Evolutionary conservation across 83 land plant genomes (phyloP), one percentile per base, ranked within the genome.

Genomic region (Diphasiastrum complanatum): DNA sequence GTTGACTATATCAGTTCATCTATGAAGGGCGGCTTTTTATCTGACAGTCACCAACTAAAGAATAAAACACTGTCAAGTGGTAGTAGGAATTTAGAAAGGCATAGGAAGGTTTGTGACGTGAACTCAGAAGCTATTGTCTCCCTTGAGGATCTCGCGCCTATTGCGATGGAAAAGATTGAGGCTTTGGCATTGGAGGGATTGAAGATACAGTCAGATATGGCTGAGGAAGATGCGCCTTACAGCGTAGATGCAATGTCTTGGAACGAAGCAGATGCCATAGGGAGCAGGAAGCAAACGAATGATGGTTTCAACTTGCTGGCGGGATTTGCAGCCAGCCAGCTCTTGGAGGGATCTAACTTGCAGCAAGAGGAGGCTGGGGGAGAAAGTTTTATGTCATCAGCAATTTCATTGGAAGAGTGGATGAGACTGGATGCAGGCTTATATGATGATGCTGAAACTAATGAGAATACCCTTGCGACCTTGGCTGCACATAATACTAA

Each of bases 401-500:
- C 75, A 6, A 55, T 68, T 20, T 71, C 86, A 35, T 57, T 80
- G 18, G 84, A 76, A 26, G 79, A 80, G 45, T 78, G 80, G 84
- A 68, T 63, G 31, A 58, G 69, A 24, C 70, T 91, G 32, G 66
- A 63, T 73, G 54, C 78, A 43, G 89, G 93, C 36, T 37, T 40
- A 27, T 66, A 81, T 50, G 66, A 78, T 71, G 88, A 81, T 18
- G 45, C 60, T 6, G 57, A 45, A n/a, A 73, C 66, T 48, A 77
- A 79, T 12, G 76, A 84, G 18, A 81, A 91, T 26, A 69, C 84
- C 20, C 79, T 75, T 70, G 62, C 72, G 23, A 75, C 89, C 19
- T 81, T 93, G 62, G 89, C 96, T 29, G 91, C 96, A 24, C 98
- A 93, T 70, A 82, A 81, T 65, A 82, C 88, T 38, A 67, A 53